phyloP scores from a whole-genome alignment of 2,329 filamentous ascomycete species.

The Pseudocercospora pini-densiflorae region DNA sequence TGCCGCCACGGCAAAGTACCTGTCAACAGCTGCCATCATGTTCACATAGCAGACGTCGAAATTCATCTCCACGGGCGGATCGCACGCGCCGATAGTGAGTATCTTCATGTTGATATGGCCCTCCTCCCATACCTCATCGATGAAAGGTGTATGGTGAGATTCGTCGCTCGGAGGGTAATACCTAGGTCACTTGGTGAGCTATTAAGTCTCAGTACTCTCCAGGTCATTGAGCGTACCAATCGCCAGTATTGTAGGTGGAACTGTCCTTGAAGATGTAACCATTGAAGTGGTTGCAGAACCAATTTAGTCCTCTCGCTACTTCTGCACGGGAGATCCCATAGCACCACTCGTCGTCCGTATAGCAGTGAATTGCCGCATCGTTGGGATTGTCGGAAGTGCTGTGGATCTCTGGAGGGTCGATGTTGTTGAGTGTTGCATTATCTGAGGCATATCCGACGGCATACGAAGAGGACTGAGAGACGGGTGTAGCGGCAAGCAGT shows the following conservation, averaged over 20 bases:
- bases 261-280: background rate
- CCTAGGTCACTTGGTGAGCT: background rate
- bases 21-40: conserved; percentile 11
- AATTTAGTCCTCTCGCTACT: conserved; percentile 8
- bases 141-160: background rate
- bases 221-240: conserved; percentile 6
- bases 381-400: background rate
- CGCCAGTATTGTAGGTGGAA: background rate
- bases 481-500: background rate
- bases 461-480: background rate
- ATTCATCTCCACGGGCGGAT: background rate
- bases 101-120: background rate
- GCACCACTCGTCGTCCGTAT: conserved; percentile 14
- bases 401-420: background rate
- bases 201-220: background rate
- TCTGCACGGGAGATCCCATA: conserved; percentile 11
- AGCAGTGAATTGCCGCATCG: background rate
- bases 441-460: background rate
- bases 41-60: conserved; percentile 7
- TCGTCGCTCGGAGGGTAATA: background rate
- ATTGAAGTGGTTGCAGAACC: conserved; percentile 16
- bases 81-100: background rate
- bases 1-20: background rate
- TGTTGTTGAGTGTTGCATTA: background rate
- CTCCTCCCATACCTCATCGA: background rate